phyloP scores from a whole-genome alignment of 73 alveolate species.

The Tetrahymena elliotti region DNA sequence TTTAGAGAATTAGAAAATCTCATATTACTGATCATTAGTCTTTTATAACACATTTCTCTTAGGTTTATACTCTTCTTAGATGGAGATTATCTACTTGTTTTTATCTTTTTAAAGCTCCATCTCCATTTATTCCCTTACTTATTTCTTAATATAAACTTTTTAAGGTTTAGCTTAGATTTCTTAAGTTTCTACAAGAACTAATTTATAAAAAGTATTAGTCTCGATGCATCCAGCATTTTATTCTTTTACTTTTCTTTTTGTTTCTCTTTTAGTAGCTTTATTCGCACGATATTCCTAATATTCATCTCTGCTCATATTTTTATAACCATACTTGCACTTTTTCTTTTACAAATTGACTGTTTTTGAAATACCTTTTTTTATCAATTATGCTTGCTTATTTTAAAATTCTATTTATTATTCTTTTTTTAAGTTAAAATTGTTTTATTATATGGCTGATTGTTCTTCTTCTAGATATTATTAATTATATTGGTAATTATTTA shows the following conservation, averaged over 20 bases:
- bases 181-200: neutral
- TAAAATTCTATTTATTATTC: neutral
- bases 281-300: neutral
- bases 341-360: neutral
- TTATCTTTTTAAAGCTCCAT: neutral
- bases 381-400: neutral
- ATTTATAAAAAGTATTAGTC: neutral
- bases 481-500: too few species aligned
- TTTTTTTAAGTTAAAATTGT: too few species aligned
- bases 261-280: neutral
- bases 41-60: neutral
- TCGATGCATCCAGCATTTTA: neutral
- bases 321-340: neutral
- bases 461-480: neutral
- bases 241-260: neutral
- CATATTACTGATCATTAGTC: neutral
- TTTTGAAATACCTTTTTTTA: neutral
- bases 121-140: neutral
- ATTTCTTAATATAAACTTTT: neutral
- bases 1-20: neutral
- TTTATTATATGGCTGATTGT: too few species aligned
- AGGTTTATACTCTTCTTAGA: neutral
- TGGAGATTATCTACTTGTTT: neutral
- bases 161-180: neutral
- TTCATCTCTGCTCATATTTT: neutral